phyloP scores from a whole-genome alignment of 805 yeast species.

The Naumovozyma baii region DNA sequence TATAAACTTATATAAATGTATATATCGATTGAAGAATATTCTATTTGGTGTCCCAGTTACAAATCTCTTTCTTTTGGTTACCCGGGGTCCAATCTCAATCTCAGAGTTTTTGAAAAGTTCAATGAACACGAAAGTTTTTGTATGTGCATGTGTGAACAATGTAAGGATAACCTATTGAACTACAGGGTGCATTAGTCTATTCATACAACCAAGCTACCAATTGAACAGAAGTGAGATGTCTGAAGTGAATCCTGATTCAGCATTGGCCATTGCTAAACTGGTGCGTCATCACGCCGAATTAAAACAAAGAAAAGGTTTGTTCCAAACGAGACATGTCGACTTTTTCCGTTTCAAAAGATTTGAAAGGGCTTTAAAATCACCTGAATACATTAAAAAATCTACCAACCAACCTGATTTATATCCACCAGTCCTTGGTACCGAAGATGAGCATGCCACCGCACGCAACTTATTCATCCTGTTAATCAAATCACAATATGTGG shows the following conservation, averaged over 20 bases:
- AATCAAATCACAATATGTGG: slow-evolving; percentile 62
- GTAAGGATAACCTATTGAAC: too few relatives aligned
- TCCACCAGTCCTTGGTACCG: slow-evolving; percentile 35
- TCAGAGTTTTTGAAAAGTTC: too few relatives aligned
- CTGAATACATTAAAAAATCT: slow-evolving; percentile 52
- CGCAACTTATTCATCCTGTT: slow-evolving; percentile 52
- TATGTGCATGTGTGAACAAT: too few relatives aligned
- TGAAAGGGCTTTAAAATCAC: slow-evolving; percentile 63
- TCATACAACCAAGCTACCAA: too few relatives aligned
- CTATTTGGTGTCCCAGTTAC: too few relatives aligned
- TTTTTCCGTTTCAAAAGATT: slow-evolving; percentile 85
- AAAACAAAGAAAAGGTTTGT: slow-evolving; percentile 75
- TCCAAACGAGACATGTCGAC: slow-evolving; percentile 60
- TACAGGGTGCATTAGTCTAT: too few relatives aligned
- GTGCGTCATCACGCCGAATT: slow-evolving; percentile 56
- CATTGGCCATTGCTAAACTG: slow-evolving; percentile 60
- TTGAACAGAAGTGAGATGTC: too few relatives aligned
- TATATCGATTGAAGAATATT: background rate
- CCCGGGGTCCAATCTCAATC: too few relatives aligned
- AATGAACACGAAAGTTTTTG: too few relatives aligned
- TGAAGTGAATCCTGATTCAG: slow-evolving; percentile 37
- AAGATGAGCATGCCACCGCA: slow-evolving; percentile 32
- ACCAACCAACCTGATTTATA: slow-evolving; percentile 37
- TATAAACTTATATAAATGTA: too few relatives aligned
- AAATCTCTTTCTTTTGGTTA: background rate